Evolutionary conservation across 441 rosid genomes (phyloP).

Genomic region (Codiaeum variegatum): DNA sequence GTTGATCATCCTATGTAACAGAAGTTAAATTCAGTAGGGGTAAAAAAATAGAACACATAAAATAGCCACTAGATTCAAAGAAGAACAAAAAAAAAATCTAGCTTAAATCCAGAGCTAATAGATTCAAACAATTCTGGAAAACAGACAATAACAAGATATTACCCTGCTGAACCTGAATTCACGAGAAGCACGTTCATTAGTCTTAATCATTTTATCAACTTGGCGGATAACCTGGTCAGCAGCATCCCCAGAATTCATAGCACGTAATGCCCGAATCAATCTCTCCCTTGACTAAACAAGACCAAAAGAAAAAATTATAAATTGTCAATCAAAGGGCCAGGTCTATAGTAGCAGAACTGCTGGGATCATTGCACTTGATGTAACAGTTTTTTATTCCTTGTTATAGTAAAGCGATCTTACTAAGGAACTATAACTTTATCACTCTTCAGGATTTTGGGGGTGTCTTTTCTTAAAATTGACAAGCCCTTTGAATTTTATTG

Average conservation of each 20-base stretch:
- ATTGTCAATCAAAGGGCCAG: conserved; percentile 20
- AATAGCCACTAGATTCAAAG: conserved; percentile 17
- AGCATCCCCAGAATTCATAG: conserved; percentile 94
- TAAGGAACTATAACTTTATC: neutral
- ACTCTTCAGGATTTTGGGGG: neutral
- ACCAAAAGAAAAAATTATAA: conserved; percentile 19
- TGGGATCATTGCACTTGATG: neutral
- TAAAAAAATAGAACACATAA: conserved; percentile 19
- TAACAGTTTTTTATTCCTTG: conserved; percentile 8
- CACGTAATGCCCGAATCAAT: conserved; percentile 74
- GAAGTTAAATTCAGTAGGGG: conserved; percentile 27
- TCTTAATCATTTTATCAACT: conserved; percentile 82
- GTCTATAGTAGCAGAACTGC: neutral
- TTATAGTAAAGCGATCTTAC: neutral
- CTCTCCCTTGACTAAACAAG: conserved; percentile 81
- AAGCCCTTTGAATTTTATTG: neutral
- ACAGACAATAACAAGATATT: conserved; percentile 19
- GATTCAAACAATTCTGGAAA: conserved; percentile 10
- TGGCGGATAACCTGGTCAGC: conserved; percentile 97
- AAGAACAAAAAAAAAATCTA: neutral
- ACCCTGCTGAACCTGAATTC: conserved; percentile 78
- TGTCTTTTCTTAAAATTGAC: neutral
- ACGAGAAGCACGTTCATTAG: conserved; percentile 82
- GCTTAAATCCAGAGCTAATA: conserved; percentile 2
- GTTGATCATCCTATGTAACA: conserved; percentile 71